Evolutionary conservation across 2,329 filamentous ascomycete genomes (phyloP).

Genomic region (Akanthomyces dipterigenus): DNA sequence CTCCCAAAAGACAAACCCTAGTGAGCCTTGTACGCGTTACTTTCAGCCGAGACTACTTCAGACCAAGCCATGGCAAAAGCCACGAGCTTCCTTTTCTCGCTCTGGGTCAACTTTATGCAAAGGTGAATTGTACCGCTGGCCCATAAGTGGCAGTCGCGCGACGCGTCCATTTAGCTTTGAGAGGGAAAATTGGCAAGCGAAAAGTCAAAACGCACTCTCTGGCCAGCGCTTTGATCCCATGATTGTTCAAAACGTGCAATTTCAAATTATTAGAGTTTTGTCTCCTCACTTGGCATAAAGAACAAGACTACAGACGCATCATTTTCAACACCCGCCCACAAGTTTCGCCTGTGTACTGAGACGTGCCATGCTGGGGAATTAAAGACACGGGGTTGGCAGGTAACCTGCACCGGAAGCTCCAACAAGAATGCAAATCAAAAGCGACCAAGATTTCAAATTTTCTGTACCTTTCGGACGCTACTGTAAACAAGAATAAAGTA

Average conservation of each 20-base stretch:
- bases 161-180: not conserved
- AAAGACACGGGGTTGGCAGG: not conserved
- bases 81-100: not conserved
- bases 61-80: not conserved
- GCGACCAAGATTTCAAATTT: not conserved
- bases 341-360: not conserved
- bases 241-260: not conserved
- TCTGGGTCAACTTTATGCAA: not conserved
- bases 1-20: not conserved
- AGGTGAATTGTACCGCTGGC: not conserved
- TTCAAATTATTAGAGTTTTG: not conserved
- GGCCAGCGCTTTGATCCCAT: not conserved
- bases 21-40: too few relatives aligned
- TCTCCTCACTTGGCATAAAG: not conserved
- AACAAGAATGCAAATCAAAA: not conserved
- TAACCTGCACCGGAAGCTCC: not conserved
- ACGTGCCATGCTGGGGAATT: not conserved
- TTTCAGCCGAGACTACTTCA: not conserved
- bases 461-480: not conserved
- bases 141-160: too few relatives aligned
- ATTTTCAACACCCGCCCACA: not conserved
- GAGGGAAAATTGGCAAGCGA: not conserved
- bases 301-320: not conserved
- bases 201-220: not conserved
- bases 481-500: not conserved